A percentile compares a stretch with the other conserved stretches of the same genome.
Conservation (phyloP, 148 eudicot genomes). For the Heliosperma pusillum region DNA sequence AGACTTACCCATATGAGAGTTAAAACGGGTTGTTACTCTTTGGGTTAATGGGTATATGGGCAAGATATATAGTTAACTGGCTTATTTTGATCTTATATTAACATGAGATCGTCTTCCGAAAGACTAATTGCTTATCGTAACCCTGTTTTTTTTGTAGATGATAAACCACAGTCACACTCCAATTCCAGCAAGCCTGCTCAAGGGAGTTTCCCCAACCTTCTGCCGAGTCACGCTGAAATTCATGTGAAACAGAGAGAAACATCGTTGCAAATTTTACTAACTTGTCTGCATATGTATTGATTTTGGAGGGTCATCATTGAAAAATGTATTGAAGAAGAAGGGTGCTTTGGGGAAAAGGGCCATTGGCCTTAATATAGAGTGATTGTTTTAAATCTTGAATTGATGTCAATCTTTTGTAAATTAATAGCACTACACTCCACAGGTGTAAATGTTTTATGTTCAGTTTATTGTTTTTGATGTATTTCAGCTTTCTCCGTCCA, state of each 20-base stretch:
- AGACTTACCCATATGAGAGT: no score
- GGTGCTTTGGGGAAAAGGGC: constrained; percentile 18
- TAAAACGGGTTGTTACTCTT: no score
- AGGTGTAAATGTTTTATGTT: constrained; percentile 26
- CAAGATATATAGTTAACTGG: no score
- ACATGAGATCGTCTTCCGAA: no score
- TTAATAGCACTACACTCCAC: constrained; percentile 21
- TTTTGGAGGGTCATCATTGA: constrained; percentile 22
- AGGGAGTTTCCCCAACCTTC: constrained; percentile 69
- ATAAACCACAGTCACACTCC: constrained; percentile 47
- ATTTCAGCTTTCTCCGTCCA: constrained; percentile 5
- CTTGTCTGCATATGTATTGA: constrained; percentile 19
- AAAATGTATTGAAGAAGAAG: constrained; percentile 17
- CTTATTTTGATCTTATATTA: no score
- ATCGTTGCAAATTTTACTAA: constrained; percentile 30
- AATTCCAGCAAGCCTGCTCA: constrained; percentile 46
- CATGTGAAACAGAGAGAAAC: constrained; percentile 38
- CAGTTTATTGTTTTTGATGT: constrained; percentile 26
- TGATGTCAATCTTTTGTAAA: constrained; percentile 39
- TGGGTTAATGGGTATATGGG: no score
- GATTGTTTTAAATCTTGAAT: constrained; percentile 24
- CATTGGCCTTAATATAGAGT: constrained; percentile 11
- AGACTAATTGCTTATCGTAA: not conserved
- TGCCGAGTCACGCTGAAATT: constrained; percentile 60
- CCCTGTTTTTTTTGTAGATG: constrained; percentile 37